Conservation (phyloP, 352 stramenopile genomes). For the Pythium phragmitis region DNA sequence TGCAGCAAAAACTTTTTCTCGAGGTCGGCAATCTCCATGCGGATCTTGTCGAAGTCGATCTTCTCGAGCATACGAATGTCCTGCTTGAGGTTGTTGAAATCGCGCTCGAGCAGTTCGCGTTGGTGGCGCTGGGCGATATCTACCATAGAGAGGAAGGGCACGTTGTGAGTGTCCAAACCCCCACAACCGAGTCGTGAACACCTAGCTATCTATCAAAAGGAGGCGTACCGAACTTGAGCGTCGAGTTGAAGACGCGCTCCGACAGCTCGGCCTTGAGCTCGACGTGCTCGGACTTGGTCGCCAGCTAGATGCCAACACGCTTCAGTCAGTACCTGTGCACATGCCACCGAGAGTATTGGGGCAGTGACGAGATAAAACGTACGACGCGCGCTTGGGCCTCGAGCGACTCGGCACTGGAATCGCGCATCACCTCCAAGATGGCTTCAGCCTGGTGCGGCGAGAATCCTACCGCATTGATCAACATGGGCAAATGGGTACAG, state of each 20-base stretch:
- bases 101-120: slow-evolving; percentile 82
- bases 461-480: slow-evolving; percentile 48
- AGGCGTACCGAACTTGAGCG: slow-evolving; percentile 78
- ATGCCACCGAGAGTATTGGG: not conserved
- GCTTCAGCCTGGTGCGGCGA: slow-evolving; percentile 61
- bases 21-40: slow-evolving; percentile 83
- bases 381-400: slow-evolving; percentile 67
- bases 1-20: slow-evolving; percentile 90
- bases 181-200: not conserved
- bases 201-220: not conserved
- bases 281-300: slow-evolving; percentile 85
- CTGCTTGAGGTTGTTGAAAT: slow-evolving; percentile 90
- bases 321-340: not conserved
- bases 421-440: slow-evolving; percentile 82
- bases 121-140: slow-evolving; percentile 89
- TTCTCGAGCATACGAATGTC: slow-evolving; percentile 91
- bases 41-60: slow-evolving; percentile 89
- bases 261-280: slow-evolving; percentile 85
- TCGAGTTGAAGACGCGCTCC: slow-evolving; percentile 88
- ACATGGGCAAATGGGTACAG: not conserved
- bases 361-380: not conserved
- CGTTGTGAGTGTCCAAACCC: not conserved
- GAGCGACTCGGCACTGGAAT: slow-evolving; percentile 76
- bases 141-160: slow-evolving; percentile 17
- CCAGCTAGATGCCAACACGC: slow-evolving; percentile 39